phyloP scores from a whole-genome alignment of 202 grass and related monocot species.

The Digitaria exilis region DNA sequence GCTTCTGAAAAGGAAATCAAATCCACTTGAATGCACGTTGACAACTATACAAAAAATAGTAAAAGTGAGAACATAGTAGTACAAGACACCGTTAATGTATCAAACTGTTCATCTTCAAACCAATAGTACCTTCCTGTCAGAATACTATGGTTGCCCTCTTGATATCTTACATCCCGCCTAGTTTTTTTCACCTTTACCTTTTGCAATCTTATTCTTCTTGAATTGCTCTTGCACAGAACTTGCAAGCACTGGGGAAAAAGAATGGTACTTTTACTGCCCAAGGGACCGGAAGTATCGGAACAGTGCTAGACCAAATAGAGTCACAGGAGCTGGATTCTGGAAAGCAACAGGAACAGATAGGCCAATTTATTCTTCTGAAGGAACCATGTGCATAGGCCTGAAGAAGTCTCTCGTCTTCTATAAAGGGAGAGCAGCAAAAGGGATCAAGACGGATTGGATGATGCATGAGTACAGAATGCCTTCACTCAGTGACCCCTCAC shows the following conservation, averaged over 20 bases:
- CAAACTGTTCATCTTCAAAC: conserved; percentile 10
- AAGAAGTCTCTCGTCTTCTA: conserved; percentile 99
- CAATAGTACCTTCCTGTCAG: conserved; percentile 4
- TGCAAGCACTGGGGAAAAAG: conserved; percentile 76
- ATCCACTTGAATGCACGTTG: too few relatives aligned
- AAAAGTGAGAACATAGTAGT: background rate
- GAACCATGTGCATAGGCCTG: conserved; percentile 79
- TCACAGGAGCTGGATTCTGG: conserved; percentile 87
- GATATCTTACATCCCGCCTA: background rate
- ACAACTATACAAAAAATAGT: background rate
- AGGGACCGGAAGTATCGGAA: conserved; percentile 90
- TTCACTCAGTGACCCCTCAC: conserved; percentile 61
- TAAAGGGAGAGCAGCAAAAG: conserved; percentile 83
- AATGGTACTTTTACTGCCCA: conserved; percentile 98
- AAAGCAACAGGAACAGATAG: conserved; percentile 97
- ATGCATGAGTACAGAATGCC: conserved; percentile 94
- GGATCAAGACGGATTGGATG: conserved; percentile 93
- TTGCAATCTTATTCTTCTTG: conserved; percentile 17
- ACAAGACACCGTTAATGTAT: background rate
- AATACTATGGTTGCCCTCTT: conserved; percentile 15
- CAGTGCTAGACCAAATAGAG: conserved; percentile 85
- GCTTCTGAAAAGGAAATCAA: too few relatives aligned
- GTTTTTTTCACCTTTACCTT: conserved; percentile 23
- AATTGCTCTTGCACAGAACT: conserved; percentile 48
- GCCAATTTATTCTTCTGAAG: conserved; percentile 85